Evolutionary conservation across 2,329 filamentous ascomycete species (phyloP), one percentile per base, ranked within the genome.

Genomic region (Orbilia quercus): DNA sequence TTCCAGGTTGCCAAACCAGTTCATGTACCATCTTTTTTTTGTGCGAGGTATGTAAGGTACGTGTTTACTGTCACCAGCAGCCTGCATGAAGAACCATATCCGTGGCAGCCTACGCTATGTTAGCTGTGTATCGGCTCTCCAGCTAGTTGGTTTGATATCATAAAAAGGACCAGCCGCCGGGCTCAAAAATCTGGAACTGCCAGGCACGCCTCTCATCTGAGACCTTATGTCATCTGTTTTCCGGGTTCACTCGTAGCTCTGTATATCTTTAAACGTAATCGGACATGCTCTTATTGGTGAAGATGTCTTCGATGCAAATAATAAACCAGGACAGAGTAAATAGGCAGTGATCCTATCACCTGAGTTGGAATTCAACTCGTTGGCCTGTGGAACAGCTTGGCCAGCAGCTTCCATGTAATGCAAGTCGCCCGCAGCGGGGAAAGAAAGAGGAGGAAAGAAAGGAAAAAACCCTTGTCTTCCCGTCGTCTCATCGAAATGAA

Each of bases 221-320:
- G 58, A 67, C 42, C 34, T 42, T 51, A 22, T 48, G 55, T 53
- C 20, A 57, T 53, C 20, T 45, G 20, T 28, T 45, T 45, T 12
- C 45, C 42, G 47, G 34, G 54, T 53, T 51, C 53, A 44, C 55
- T 38, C 44, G 34, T 42, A 44, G 42, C 50, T 47, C 51, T 66
- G 51, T 42, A 66, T 66, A 58, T 66, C 34, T n/a, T 47, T 44
- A 67, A 67, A 67, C 63, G 63, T 67, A 67, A 67, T 67, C 53
- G 63, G 31, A 36, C 53, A n/a, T 3, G 9, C 34, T 67, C 42
- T 50, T 34, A 67, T 67, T 67, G 63, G 63, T 58, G 36, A 44
- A 36, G 31, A 48, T 65, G 63, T 31, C 28, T 9, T 31, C 28
- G 28, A 31, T 31, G n/a, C 28, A 9, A 31, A 58, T 14, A 59